Conservation (phyloP, 306 rosid genomes). For the Sphenostylis stenocarpa region DNA sequence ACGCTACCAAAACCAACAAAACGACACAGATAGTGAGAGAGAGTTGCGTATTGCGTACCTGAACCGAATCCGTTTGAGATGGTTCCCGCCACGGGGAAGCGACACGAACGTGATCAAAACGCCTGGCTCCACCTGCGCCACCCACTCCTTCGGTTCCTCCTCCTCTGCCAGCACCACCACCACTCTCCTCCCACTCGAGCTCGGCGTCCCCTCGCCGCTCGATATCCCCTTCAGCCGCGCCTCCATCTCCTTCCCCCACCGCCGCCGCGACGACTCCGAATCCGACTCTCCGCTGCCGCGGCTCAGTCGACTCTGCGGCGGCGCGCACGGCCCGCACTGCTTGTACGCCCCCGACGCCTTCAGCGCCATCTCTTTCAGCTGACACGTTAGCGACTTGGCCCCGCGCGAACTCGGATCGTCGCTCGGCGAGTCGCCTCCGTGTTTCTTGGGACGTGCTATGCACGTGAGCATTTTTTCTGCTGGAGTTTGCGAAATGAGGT, state of each 20-base stretch:
- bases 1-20: conserved; percentile 8
- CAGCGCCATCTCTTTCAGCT: conserved; percentile 93
- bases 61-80: conserved; percentile 81
- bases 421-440: conserved; percentile 59
- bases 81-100: conserved; percentile 80
- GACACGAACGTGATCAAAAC: conserved; percentile 82
- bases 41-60: conserved; percentile 41
- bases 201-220: conserved; percentile 84
- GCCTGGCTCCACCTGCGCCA: conserved; percentile 87
- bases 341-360: conserved; percentile 91
- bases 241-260: conserved; percentile 98
- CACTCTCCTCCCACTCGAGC: conserved; percentile 52
- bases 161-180: conserved; percentile 62
- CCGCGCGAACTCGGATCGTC: conserved; percentile 48
- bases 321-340: conserved; percentile 63
- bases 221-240: conserved; percentile 90
- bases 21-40: not conserved
- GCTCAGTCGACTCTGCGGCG: conserved; percentile 39
- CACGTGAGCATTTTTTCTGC: conserved; percentile 71
- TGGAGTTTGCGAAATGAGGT: not conserved
- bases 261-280: conserved; percentile 66
- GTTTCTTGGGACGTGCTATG: conserved; percentile 92
- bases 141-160: conserved; percentile 81
- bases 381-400: conserved; percentile 75
- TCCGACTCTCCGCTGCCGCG: conserved; percentile 50